Percentiles rank a stretch among this genome's conserved stretches.
Conservation (phyloP, 2,329 filamentous ascomycete species). For the Verticillium klebahnii region DNA sequence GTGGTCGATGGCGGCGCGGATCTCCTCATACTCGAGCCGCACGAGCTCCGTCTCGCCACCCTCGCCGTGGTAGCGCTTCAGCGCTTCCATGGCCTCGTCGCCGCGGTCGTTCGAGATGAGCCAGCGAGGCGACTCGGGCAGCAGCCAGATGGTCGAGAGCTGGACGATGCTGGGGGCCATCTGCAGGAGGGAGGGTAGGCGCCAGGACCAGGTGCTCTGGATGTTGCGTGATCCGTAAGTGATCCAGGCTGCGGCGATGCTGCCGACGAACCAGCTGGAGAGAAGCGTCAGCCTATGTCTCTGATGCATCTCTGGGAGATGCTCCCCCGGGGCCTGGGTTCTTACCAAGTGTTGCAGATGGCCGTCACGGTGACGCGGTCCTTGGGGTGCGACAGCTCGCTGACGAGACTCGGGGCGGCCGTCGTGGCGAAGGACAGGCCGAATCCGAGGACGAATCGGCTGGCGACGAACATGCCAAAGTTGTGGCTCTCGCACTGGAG, state of each 20-base stretch:
- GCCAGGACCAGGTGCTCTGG: constrained; percentile 29
- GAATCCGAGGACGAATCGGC: constrained; percentile 49
- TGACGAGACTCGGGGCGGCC: constrained; percentile 44
- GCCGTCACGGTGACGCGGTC: constrained; percentile 47
- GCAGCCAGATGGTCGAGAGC: constrained; percentile 37
- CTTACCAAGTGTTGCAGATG: constrained; percentile 41
- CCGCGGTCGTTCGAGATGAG: constrained; percentile 50
- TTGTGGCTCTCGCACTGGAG: constrained; percentile 24
- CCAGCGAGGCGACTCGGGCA: constrained; percentile 62
- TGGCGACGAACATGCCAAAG: constrained; percentile 46
- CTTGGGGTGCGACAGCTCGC: constrained; percentile 48
- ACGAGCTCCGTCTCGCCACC: constrained; percentile 48
- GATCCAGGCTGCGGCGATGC: constrained; percentile 37
- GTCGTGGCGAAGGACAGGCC: constrained; percentile 49
- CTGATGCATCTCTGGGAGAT: neutral
- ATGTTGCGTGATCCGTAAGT: constrained; percentile 38
- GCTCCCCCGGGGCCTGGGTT: too few species aligned
- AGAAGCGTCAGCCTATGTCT: neutral
- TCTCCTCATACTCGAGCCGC: constrained; percentile 45
- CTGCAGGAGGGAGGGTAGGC: constrained; percentile 24
- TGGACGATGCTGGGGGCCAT: constrained; percentile 11
- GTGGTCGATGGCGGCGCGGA: constrained; percentile 25
- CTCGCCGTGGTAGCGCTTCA: constrained; percentile 54
- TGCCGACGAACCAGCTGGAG: constrained; percentile 40
- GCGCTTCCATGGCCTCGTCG: constrained; percentile 45